Evolutionary conservation across 2,329 filamentous ascomycete genomes (phyloP).

Genomic region (Rachicladosporium sp.): DNA sequence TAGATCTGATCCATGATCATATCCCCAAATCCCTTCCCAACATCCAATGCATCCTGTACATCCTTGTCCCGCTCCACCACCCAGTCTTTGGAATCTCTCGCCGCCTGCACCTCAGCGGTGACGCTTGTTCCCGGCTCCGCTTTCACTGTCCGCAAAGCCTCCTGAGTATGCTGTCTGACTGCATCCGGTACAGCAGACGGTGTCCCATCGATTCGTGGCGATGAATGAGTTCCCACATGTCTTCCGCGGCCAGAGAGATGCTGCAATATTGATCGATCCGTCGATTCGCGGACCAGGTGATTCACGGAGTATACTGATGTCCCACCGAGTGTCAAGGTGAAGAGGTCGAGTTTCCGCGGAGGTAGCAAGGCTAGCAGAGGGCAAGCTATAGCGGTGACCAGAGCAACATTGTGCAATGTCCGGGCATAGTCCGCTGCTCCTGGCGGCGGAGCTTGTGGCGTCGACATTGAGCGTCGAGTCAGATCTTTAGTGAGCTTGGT

Average conservation of each 20-base stretch:
- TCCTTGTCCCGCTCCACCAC: slow-evolving; percentile 30
- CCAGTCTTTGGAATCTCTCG: slow-evolving; percentile 31
- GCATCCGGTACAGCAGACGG: slow-evolving; percentile 3
- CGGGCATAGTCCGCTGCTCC: slow-evolving; percentile 19
- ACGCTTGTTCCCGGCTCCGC: slow-evolving; percentile 14
- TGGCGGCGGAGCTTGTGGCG: slow-evolving; percentile 15
- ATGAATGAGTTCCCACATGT: slow-evolving; percentile 1
- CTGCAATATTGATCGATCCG: slow-evolving; percentile 19
- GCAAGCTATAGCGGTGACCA: slow-evolving; percentile 39
- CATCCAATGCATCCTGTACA: slow-evolving; percentile 30
- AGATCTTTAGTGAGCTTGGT: too few species aligned
- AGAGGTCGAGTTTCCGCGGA: slow-evolving; percentile 50
- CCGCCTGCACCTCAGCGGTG: slow-evolving; percentile 17
- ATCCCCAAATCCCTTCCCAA: slow-evolving; percentile 25
- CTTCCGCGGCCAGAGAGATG: slow-evolving; percentile 10
- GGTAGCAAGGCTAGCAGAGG: slow-evolving; percentile 45
- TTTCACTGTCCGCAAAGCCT: slow-evolving; percentile 8
- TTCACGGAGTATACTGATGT: slow-evolving; percentile 39
- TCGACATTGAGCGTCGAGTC: slow-evolving; percentile 11
- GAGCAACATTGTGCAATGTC: slow-evolving; percentile 33
- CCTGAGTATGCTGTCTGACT: slow-evolving; percentile 11
- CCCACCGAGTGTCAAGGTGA: slow-evolving; percentile 42
- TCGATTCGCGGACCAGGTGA: slow-evolving; percentile 31
- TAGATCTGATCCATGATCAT: slow-evolving; percentile 29
- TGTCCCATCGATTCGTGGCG: slow-evolving; percentile 1